Conservation (phyloP, 1,284 basidiomycete species). For the Ustilago cynodontis region DNA sequence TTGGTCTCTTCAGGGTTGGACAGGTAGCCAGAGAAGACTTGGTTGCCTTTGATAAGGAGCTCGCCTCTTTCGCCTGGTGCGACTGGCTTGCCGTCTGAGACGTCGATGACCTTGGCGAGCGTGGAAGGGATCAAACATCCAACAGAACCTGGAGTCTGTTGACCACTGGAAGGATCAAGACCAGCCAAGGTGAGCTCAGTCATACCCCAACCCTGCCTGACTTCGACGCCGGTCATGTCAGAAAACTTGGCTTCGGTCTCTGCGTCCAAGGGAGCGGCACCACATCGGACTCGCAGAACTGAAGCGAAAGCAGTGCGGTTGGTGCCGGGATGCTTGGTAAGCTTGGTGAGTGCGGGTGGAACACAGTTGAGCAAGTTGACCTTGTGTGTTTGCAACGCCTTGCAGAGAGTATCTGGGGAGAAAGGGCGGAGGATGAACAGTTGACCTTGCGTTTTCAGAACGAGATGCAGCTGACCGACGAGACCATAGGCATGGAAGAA, state of each 20-base stretch:
- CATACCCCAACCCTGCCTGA: constrained; percentile 56
- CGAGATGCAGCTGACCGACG: constrained; percentile 29
- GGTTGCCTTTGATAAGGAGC: constrained; percentile 43
- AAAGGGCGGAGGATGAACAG: constrained; percentile 40
- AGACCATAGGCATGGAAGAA: constrained; percentile 55
- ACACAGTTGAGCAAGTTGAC: constrained; percentile 38
- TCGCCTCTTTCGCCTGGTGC: constrained; percentile 46
- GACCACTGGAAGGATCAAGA: constrained; percentile 29
- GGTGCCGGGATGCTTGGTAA: constrained; percentile 32
- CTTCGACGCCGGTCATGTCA: constrained; percentile 35
- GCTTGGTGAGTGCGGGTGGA: constrained; percentile 41
- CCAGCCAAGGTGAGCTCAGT: constrained; percentile 53
- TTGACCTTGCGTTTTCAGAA: constrained; percentile 21
- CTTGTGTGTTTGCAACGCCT: constrained; percentile 24
- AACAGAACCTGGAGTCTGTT: constrained; percentile 33
- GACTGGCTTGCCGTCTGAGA: constrained; percentile 27
- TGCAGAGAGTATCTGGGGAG: constrained; percentile 33
- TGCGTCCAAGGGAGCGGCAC: constrained; percentile 48
- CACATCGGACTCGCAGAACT: constrained; percentile 30
- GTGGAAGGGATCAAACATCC: constrained; percentile 44
- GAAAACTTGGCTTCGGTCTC: constrained; percentile 35
- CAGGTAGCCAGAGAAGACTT: constrained; percentile 50
- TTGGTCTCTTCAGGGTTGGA: constrained; percentile 65
- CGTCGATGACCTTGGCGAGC: constrained; percentile 39
- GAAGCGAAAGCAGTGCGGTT: constrained; percentile 22